Percentiles rank a stretch among this genome's conserved stretches.
Conservation (phyloP, 805 yeast species). For the Monosporozyma servazzii region DNA sequence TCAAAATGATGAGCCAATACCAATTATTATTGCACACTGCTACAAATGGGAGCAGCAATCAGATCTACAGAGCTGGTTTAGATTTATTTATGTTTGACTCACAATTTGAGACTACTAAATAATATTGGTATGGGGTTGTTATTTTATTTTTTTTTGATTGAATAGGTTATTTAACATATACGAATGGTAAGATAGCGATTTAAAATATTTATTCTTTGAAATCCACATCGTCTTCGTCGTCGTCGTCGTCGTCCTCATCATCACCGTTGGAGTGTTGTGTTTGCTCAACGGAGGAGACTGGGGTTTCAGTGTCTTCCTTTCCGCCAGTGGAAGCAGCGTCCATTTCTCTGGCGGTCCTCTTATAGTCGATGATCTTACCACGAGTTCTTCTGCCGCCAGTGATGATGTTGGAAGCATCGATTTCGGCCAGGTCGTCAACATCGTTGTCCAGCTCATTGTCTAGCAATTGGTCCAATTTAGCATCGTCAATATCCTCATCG, state of each 20-base stretch:
- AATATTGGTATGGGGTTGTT: background rate
- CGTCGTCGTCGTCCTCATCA: slow-evolving; percentile 34
- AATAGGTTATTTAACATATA: background rate
- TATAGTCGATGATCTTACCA: slow-evolving; percentile 78
- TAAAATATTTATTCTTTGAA: slow-evolving; percentile 13
- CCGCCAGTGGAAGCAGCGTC: slow-evolving; percentile 29
- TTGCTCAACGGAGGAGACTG: slow-evolving; percentile 24
- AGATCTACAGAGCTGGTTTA: no score
- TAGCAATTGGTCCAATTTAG: slow-evolving; percentile 37
- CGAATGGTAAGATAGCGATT: no score
- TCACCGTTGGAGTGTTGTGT: slow-evolving; percentile 13
- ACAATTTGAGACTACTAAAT: background rate
- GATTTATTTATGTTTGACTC: no score
- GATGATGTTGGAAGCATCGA: slow-evolving; percentile 76
- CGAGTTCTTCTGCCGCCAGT: slow-evolving; percentile 83
- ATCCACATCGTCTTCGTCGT: slow-evolving; percentile 15
- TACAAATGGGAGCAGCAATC: no score
- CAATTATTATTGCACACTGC: background rate
- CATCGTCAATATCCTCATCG: slow-evolving; percentile 45
- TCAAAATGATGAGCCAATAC: background rate
- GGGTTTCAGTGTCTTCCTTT: slow-evolving; percentile 27
- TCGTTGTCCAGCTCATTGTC: slow-evolving; percentile 50
- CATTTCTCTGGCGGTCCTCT: slow-evolving; percentile 67
- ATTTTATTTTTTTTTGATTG: background rate
- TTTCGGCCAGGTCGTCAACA: slow-evolving; percentile 70